Base-by-base conservation (phyloP, 768 basidiomycete genomes). In the Tephrocybe sp. region DNA sequence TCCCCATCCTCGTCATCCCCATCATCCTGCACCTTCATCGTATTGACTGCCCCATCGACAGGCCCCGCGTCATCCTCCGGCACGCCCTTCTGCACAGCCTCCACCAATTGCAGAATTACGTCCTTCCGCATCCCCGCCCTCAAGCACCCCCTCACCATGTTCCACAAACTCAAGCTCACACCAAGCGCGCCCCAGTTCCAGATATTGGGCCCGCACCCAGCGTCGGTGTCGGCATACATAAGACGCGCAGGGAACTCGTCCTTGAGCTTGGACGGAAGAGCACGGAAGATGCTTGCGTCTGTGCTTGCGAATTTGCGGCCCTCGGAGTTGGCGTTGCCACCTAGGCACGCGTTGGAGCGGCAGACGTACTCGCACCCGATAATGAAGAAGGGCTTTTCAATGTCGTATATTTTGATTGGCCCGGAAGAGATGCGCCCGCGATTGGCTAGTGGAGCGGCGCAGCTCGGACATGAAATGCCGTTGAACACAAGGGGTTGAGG, bases 361-460 rank as follows among this genome's bases (percentile, higher is more conserved):
- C 89, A 92, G 4, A 75, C 72, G 52, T 92, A 92, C 62, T 88
- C 85, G 61, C 88, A 89, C n/a, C 86, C 89, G 28, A 92, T 88
- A 64, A 92, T 77, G 61, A 86, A 91, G 68, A 91, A 92, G 2
- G 87, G 86, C 52, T 80, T 82, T 54, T 84, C 82, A 41, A 92
- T 79, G 57, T 92, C 89, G 62, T 89, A 88, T 4, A 90, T 77
- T 58, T 87, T 90, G 60, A 89, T 69, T 0, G 89, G 89, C 0
- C 89, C 88, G 0, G 79, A 78, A 52, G 74, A 79, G 65, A 91
- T 90, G 34, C 85, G 79, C 2, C 89, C 89, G 27, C 78, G 77
- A 65, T 91, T 87, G 27, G 63, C 55, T 31, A 92, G 76, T 1
- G 83, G 75, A 4, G 74, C 60, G 6, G 79, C 67, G 60, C 89